Percentiles rank a stretch among this genome's conserved stretches.
Conservation (phyloP, 352 stramenopile species). For the Bremia lactucae region DNA sequence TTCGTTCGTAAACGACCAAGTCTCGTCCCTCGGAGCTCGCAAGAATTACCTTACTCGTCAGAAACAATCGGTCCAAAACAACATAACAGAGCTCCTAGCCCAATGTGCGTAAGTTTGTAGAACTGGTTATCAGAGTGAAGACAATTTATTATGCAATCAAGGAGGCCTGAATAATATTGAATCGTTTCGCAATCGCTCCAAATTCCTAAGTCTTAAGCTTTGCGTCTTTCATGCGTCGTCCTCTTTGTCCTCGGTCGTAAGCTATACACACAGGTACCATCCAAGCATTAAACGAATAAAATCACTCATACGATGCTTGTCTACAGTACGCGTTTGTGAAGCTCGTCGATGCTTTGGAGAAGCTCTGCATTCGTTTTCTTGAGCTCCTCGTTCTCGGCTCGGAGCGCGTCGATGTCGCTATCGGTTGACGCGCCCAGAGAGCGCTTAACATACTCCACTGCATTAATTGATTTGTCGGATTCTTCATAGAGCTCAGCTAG, state of each 20-base stretch:
- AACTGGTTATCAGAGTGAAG: background rate
- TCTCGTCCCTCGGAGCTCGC: slow-evolving; percentile 59
- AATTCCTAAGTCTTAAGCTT: slow-evolving; percentile 4
- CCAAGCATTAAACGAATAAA: background rate
- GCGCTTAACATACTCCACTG: slow-evolving; percentile 95
- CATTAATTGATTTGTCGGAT: slow-evolving; percentile 90
- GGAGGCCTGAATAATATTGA: slow-evolving; percentile 12
- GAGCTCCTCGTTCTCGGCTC: slow-evolving; percentile 85
- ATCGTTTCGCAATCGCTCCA: too few species aligned
- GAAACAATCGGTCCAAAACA: slow-evolving; percentile 69
- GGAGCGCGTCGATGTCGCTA: slow-evolving; percentile 84
- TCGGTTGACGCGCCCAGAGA: slow-evolving; percentile 90
- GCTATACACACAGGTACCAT: slow-evolving; percentile 14
- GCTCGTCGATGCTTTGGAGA: slow-evolving; percentile 83
- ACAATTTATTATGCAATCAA: too few species aligned
- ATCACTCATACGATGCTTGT: too few species aligned
- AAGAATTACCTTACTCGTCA: slow-evolving; percentile 78
- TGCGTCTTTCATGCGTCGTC: slow-evolving; percentile 19
- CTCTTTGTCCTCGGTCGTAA: slow-evolving; percentile 62
- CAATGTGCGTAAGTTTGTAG: slow-evolving; percentile 37
- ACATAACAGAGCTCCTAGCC: slow-evolving; percentile 75
- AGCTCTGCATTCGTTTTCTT: slow-evolving; percentile 89
- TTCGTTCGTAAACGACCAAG: slow-evolving; percentile 50
- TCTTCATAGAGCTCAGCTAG: slow-evolving; percentile 96
- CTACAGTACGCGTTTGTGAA: slow-evolving; percentile 85